Evolutionary conservation across 768 basidiomycete species (phyloP).

Genomic region (Pleurotus sapidus): DNA sequence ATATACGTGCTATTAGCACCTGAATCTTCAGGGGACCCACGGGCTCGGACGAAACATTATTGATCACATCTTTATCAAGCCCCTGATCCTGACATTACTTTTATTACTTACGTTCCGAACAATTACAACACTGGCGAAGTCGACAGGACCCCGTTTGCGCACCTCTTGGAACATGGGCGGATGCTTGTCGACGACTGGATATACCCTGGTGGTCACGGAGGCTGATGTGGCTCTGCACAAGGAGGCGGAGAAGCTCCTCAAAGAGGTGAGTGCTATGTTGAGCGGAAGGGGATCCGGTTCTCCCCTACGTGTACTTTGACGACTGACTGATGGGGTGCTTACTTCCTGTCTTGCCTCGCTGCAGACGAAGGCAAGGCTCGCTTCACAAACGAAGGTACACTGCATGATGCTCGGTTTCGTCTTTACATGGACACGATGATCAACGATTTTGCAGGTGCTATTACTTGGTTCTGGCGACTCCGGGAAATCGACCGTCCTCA

Average conservation of each 20-base stretch:
- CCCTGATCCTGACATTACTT: neutral
- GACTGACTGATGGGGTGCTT: neutral
- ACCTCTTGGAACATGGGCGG: slow-evolving; percentile 56
- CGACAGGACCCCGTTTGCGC: neutral
- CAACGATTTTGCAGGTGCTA: slow-evolving; percentile 53
- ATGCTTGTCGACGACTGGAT: slow-evolving; percentile 64
- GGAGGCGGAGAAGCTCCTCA: slow-evolving; percentile 76
- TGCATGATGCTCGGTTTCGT: neutral
- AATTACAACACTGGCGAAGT: slow-evolving; percentile 3
- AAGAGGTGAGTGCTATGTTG: slow-evolving; percentile 51
- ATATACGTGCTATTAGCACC: neutral
- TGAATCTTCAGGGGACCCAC: neutral
- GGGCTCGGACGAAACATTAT: neutral
- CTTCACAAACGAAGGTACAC: slow-evolving; percentile 71
- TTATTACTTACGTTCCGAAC: neutral
- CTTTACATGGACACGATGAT: neutral
- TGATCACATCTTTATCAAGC: neutral
- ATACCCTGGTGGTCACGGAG: slow-evolving; percentile 57
- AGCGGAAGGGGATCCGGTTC: neutral
- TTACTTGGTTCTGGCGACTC: slow-evolving; percentile 92
- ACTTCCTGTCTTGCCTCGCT: slow-evolving; percentile 6
- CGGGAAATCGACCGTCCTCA: slow-evolving; percentile 90
- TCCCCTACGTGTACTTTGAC: neutral
- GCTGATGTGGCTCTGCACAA: slow-evolving; percentile 63
- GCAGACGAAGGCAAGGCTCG: slow-evolving; percentile 74